Percentiles rank a stretch among this genome's conserved stretches.
These are phyloP conservation scores for Saturnispora quitensis DNA, from an alignment of 805 yeast genomes.

Conservation along the genomic window DNA sequence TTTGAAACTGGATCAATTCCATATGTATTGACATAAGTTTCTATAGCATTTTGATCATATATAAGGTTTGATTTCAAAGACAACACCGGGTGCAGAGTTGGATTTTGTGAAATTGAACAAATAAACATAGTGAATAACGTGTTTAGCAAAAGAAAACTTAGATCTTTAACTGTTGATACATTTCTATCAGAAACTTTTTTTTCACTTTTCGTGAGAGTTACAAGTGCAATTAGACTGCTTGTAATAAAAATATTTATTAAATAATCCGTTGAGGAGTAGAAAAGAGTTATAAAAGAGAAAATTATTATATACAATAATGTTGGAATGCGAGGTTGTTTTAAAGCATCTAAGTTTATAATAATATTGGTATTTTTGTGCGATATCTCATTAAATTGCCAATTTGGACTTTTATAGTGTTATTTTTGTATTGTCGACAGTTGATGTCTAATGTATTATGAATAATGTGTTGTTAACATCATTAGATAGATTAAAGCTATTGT, in stretches of 20 bases:
- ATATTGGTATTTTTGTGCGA: not conserved
- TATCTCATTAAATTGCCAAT: constrained; percentile 5
- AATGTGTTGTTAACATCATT: not conserved
- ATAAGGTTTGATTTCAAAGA: constrained; percentile 63
- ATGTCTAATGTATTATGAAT: constrained; percentile 8
- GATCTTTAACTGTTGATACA: not conserved
- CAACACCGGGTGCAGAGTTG: constrained; percentile 61
- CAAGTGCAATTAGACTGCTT: not conserved
- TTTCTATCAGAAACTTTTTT: not conserved
- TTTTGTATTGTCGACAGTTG: constrained; percentile 12
- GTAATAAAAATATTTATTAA: constrained; percentile 1
- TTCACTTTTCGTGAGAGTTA: not conserved
- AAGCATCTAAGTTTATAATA: not conserved
- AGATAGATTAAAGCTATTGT: not conserved
- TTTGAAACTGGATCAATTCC: constrained; percentile 71
- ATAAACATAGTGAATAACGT: constrained; percentile 12
- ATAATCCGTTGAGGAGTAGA: constrained; percentile 17
- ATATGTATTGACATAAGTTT: constrained; percentile 51
- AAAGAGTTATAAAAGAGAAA: constrained; percentile 6
- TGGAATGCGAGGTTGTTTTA: not conserved
- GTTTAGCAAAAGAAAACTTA: not conserved
- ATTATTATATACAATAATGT: not conserved
- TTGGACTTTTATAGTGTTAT: not conserved
- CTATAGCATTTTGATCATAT: constrained; percentile 56
- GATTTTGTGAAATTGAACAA: constrained; percentile 54